phyloP scores from a whole-genome alignment of 23 red algal species.

The Gracilaria caudata region DNA sequence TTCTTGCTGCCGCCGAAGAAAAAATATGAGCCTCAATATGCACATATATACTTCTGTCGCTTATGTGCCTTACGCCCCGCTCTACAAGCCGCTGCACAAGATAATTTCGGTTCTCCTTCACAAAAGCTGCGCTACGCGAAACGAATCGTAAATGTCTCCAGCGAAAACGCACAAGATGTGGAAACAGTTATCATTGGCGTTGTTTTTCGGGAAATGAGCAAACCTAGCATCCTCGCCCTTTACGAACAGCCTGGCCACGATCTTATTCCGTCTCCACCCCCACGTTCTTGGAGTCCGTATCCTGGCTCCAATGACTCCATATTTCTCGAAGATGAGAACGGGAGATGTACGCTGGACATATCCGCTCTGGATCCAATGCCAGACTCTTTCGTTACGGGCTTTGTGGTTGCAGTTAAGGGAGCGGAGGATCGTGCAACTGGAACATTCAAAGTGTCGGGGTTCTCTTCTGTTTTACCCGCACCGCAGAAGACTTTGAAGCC shows the following conservation, averaged over 20 bases:
- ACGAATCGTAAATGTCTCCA: slow-evolving; percentile 32
- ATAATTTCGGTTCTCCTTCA: slow-evolving; percentile 22
- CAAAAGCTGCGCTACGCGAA: slow-evolving; percentile 44
- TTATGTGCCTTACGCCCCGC: slow-evolving; percentile 23
- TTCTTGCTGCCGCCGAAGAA: slow-evolving; percentile 58
- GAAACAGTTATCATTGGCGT: slow-evolving; percentile 67
- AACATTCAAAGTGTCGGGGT: slow-evolving; percentile 46
- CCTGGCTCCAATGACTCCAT: slow-evolving; percentile 33
- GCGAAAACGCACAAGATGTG: background rate
- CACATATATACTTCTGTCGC: slow-evolving; percentile 69
- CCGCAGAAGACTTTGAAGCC: slow-evolving; percentile 36
- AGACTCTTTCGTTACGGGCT: slow-evolving; percentile 41
- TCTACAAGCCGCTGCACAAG: slow-evolving; percentile 5
- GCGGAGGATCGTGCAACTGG: slow-evolving; percentile 40
- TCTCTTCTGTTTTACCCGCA: slow-evolving; percentile 23
- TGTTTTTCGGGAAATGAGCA: slow-evolving; percentile 61
- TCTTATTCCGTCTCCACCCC: slow-evolving; percentile 66
- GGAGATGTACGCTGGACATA: slow-evolving; percentile 50
- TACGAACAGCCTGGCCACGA: slow-evolving; percentile 53
- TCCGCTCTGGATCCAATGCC: slow-evolving; percentile 17
- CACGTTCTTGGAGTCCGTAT: slow-evolving; percentile 14
- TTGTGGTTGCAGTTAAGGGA: slow-evolving; percentile 62
- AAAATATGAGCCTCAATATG: slow-evolving; percentile 61
- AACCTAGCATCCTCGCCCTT: slow-evolving; percentile 72
- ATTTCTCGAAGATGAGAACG: slow-evolving; percentile 66